Percentiles rank a stretch among this genome's conserved stretches.
Evolutionary conservation across 139 green algal species (phyloP).

Genomic region (Klebsormidium nitens): DNA sequence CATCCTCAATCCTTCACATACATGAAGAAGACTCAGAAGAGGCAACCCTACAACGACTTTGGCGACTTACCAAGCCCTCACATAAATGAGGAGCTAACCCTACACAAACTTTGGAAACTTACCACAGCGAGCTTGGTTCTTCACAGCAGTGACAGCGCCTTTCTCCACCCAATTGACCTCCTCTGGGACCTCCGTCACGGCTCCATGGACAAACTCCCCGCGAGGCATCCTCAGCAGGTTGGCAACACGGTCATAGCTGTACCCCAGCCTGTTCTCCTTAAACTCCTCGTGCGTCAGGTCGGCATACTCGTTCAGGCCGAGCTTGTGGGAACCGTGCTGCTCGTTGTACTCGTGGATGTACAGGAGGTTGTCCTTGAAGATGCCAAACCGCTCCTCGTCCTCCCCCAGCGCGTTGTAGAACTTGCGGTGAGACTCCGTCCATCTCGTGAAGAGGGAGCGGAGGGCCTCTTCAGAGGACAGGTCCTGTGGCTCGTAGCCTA

Average conservation of each 20-base stretch:
- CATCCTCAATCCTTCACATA: no score
- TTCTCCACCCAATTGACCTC: conserved; percentile 73
- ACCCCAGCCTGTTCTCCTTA: conserved; percentile 45
- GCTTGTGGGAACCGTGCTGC: conserved; percentile 41
- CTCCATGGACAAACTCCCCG: conserved; percentile 32
- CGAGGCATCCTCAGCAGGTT: background rate
- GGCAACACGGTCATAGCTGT: background rate
- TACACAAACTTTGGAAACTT: no score
- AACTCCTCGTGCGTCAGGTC: conserved; percentile 89
- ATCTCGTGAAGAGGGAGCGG: conserved; percentile 14
- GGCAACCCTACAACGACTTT: no score
- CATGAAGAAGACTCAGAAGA: no score
- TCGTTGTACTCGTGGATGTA: conserved; percentile 74
- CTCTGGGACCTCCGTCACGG: conserved; percentile 43
- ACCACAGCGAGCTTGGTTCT: conserved; percentile 92
- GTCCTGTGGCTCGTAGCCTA: background rate
- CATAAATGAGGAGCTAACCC: no score
- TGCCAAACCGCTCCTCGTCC: conserved; percentile 42
- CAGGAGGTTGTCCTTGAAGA: conserved; percentile 77
- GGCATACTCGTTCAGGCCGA: conserved; percentile 76
- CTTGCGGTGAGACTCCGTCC: conserved; percentile 46
- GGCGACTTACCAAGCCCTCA: no score
- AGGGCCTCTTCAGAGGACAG: background rate
- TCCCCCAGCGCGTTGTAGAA: conserved; percentile 53
- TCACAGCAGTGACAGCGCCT: conserved; percentile 78